Percentiles rank a stretch among this genome's conserved stretches.
Evolutionary conservation across 345 rosid species (phyloP).

Genomic region (Barbarea vulgaris): DNA sequence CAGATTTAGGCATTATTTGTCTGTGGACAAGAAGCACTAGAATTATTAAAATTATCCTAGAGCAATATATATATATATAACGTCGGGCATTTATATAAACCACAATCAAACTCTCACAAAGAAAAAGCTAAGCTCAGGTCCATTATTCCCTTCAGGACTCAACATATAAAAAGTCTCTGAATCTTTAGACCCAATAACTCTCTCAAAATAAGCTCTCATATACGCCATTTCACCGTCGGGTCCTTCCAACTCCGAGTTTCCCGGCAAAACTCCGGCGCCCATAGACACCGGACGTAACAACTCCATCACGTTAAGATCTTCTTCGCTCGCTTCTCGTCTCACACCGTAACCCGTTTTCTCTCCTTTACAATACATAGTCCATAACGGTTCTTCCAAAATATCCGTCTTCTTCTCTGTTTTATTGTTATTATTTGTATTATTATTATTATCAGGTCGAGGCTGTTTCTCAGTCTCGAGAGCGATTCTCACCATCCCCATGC

Average conservation of each 20-base stretch:
- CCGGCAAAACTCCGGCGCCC: conserved; percentile 66
- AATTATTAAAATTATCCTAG: background rate
- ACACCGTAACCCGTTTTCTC: conserved; percentile 55
- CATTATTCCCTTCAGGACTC: conserved; percentile 59
- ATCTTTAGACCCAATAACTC: conserved; percentile 63
- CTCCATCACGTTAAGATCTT: conserved; percentile 54
- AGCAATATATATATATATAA: background rate
- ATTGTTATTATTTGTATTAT: background rate
- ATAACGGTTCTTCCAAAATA: conserved; percentile 39
- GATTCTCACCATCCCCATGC: conserved; percentile 49
- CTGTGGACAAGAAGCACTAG: background rate
- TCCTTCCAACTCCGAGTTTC: conserved; percentile 33
- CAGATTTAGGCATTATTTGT: no score
- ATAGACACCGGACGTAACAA: conserved; percentile 53
- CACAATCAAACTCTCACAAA: conserved; percentile 48
- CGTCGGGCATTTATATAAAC: conserved; percentile 7
- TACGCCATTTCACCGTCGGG: conserved; percentile 53
- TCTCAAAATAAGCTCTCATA: conserved; percentile 63
- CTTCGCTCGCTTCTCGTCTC: conserved; percentile 49
- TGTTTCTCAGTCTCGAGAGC: conserved; percentile 55
- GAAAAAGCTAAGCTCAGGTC: conserved; percentile 63
- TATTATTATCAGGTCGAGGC: conserved; percentile 5
- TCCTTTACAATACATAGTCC: conserved; percentile 49
- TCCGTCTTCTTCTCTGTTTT: conserved; percentile 28
- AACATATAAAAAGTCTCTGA: conserved; percentile 66